Evolutionary conservation across 2,329 filamentous ascomycete genomes (phyloP).

Genomic region (Cordyceps fumosorosea): DNA sequence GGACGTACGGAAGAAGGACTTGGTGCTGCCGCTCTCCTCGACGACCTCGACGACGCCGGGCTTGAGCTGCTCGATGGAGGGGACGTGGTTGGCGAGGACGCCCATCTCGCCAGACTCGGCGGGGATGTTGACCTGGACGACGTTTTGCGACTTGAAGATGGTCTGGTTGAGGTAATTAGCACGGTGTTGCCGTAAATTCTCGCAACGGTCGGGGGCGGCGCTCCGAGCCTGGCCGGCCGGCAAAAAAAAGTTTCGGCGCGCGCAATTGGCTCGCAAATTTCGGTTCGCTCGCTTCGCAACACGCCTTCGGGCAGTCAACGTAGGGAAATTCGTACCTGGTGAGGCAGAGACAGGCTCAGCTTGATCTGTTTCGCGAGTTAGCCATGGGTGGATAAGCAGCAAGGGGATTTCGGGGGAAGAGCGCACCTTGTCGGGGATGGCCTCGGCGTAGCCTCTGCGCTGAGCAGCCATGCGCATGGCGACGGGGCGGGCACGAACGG

Average conservation of each 20-base stretch:
- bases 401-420: slow-evolving; percentile 14
- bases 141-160: slow-evolving; percentile 61
- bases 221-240: slow-evolving; percentile 11
- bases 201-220: slow-evolving; percentile 1
- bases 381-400: slow-evolving; percentile 12
- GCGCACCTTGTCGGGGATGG: slow-evolving; percentile 68
- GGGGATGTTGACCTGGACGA: slow-evolving; percentile 96
- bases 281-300: slow-evolving; percentile 15
- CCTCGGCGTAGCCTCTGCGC: slow-evolving; percentile 87
- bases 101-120: slow-evolving; percentile 99
- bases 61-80: slow-evolving; percentile 98
- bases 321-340: slow-evolving; percentile 69
- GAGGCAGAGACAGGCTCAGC: slow-evolving; percentile 94
- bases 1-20: slow-evolving; percentile 93
- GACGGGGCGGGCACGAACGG: slow-evolving; percentile 75
- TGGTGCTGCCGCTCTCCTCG: slow-evolving; percentile 81
- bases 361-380: slow-evolving; percentile 60
- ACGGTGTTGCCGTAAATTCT: slow-evolving; percentile 13
- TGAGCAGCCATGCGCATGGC: slow-evolving; percentile 69
- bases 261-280: slow-evolving; percentile 24
- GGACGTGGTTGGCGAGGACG: slow-evolving; percentile 98
- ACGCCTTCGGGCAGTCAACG: neutral
- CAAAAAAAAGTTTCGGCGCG: slow-evolving; percentile 8
- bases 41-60: slow-evolving; percentile 91
- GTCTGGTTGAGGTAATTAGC: slow-evolving; percentile 57